Conservation (phyloP, 495 filamentous ascomycete species). For the Penicillium simplicissimum region DNA sequence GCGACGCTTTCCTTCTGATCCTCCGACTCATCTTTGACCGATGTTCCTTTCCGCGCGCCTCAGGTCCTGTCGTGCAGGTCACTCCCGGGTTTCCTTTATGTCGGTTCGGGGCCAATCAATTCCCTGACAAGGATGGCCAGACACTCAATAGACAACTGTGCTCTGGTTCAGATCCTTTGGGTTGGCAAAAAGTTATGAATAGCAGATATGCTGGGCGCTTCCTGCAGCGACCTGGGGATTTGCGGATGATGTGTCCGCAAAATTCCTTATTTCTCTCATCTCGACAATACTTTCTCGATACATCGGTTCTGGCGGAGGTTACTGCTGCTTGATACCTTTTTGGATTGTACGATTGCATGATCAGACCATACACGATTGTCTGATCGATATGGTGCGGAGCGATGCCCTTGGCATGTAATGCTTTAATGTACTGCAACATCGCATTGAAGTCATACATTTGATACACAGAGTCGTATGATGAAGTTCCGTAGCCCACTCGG, state of each 20-base stretch:
- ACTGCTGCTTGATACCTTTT: background rate
- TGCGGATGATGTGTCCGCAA: background rate
- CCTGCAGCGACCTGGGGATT: background rate
- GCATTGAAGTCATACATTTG: background rate
- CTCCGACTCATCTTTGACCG: background rate
- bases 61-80: background rate
- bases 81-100: background rate
- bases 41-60: background rate
- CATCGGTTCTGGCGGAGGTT: background rate
- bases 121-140: background rate
- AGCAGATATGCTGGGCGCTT: background rate
- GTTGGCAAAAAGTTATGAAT: background rate
- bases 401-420: background rate
- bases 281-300: background rate
- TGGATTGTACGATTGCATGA: background rate
- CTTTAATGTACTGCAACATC: background rate
- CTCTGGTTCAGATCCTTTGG: background rate
- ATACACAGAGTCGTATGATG: background rate
- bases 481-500: background rate
- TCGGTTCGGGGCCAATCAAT: background rate
- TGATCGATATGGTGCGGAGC: background rate
- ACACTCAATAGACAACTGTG: background rate
- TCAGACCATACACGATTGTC: conserved; percentile 4
- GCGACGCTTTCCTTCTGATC: background rate
- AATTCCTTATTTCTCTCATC: background rate